Evolutionary conservation across 2,329 filamentous ascomycete genomes (phyloP).

Genomic region (Eurotiales sp.): DNA sequence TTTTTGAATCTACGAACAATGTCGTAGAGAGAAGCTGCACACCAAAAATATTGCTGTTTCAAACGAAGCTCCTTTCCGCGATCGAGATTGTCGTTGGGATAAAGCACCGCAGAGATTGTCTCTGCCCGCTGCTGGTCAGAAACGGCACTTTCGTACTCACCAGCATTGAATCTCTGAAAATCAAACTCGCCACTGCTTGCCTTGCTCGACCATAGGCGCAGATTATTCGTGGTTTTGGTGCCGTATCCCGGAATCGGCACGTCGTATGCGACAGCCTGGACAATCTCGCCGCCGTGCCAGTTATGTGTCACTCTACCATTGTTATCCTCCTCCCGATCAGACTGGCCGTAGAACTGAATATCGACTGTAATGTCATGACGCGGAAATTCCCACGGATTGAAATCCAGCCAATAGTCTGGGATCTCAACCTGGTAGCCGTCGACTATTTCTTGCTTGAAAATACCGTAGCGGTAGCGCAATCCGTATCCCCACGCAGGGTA

Average conservation of each 20-base stretch:
- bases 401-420: conserved; percentile 98
- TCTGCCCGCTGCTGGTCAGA: conserved; percentile 98
- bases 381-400: conserved; percentile 98
- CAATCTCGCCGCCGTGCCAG: conserved; percentile 93
- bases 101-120: conserved; percentile 95
- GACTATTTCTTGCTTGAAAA: conserved; percentile 99
- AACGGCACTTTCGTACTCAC: conserved; percentile 96
- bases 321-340: conserved; percentile 69
- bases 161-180: conserved; percentile 98
- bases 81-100: conserved; percentile 96
- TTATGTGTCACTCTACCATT: conserved; percentile 69
- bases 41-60: conserved; percentile 99
- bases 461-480: conserved; percentile 89
- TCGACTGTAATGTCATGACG: conserved; percentile 93
- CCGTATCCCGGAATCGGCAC: conserved; percentile 87
- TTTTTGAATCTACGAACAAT: conserved; percentile 99
- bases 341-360: conserved; percentile 91
- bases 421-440: conserved; percentile 98
- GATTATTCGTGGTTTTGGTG: conserved; percentile 90
- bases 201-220: conserved; percentile 96
- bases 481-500: conserved; percentile 98
- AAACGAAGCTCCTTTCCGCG: conserved; percentile 93
- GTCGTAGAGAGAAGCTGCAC: conserved; percentile 90
- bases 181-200: conserved; percentile 96
- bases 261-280: conserved; percentile 90